Conservation (phyloP, 2,329 filamentous ascomycete species). For the Fusarium kyushuense region DNA sequence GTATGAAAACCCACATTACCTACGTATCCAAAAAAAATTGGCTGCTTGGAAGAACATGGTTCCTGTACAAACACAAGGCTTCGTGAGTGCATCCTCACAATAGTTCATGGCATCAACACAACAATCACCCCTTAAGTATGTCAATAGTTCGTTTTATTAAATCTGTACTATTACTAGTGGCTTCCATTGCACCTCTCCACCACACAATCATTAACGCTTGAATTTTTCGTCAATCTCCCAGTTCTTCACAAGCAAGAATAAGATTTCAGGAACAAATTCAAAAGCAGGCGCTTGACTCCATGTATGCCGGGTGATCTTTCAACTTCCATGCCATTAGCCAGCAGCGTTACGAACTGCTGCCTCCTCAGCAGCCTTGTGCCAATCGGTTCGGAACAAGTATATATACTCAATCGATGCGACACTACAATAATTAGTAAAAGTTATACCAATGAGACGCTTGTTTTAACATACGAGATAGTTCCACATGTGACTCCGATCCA, state of each 20-base stretch:
- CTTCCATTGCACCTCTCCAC: neutral
- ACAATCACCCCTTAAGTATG: neutral
- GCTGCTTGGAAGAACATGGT: conserved; percentile 2
- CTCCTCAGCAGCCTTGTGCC: conserved; percentile 65
- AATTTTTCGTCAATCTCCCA: neutral
- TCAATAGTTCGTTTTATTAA: neutral
- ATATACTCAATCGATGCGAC: conserved; percentile 66
- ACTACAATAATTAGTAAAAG: conserved; percentile 50
- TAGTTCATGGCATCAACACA: neutral
- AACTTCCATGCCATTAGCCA: conserved; percentile 48
- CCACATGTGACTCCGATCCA: conserved; percentile 85
- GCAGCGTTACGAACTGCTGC: conserved; percentile 64
- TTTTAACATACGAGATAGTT: conserved; percentile 66
- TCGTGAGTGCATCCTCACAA: neutral
- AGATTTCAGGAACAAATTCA: neutral
- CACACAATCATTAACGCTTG: neutral
- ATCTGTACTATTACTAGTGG: neutral
- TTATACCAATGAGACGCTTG: neutral
- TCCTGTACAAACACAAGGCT: neutral
- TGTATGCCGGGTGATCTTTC: neutral
- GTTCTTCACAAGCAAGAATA: neutral
- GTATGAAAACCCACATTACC: conserved; percentile 30
- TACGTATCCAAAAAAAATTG: neutral
- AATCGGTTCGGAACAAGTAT: conserved; percentile 65
- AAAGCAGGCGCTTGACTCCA: neutral